A percentile compares a stretch with the other conserved stretches of the same genome.
Evolutionary conservation across 2,329 filamentous ascomycete species (phyloP).

Genomic region (Alternaria novae-zelandiae): DNA sequence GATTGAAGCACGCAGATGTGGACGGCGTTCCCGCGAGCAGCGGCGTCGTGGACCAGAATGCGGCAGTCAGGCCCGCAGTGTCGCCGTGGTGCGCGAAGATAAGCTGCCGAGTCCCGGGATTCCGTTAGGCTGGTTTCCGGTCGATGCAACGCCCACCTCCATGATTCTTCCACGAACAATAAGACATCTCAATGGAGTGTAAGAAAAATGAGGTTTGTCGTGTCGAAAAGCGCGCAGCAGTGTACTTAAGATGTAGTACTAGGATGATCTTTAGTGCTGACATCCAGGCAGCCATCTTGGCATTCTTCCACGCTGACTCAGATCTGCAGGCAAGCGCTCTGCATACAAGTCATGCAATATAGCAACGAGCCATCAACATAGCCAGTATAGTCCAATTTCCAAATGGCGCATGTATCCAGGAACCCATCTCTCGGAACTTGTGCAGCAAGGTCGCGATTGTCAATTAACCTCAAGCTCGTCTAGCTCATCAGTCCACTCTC

Average conservation of each 20-base stretch:
- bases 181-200: not conserved
- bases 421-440: not conserved
- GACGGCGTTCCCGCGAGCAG: not conserved
- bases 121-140: not conserved
- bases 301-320: not conserved
- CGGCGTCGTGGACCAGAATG: not conserved
- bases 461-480: not conserved
- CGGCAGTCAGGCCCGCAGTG: not conserved
- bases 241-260: not conserved
- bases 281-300: not conserved
- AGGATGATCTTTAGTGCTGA: not conserved
- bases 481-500: not conserved
- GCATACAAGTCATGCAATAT: not conserved
- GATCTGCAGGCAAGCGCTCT: not conserved
- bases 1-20: not conserved
- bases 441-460: not conserved
- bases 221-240: not conserved
- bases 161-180: not conserved
- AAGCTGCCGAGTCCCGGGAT: not conserved
- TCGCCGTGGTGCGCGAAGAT: not conserved
- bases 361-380: not conserved
- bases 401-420: not conserved
- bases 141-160: not conserved
- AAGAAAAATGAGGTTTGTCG: not conserved
- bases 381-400: not conserved